These are phyloP conservation scores for Chaetomiaceae sp. DNA, from an alignment of 2,329 filamentous ascomycete species.

Conservation along the genomic window DNA sequence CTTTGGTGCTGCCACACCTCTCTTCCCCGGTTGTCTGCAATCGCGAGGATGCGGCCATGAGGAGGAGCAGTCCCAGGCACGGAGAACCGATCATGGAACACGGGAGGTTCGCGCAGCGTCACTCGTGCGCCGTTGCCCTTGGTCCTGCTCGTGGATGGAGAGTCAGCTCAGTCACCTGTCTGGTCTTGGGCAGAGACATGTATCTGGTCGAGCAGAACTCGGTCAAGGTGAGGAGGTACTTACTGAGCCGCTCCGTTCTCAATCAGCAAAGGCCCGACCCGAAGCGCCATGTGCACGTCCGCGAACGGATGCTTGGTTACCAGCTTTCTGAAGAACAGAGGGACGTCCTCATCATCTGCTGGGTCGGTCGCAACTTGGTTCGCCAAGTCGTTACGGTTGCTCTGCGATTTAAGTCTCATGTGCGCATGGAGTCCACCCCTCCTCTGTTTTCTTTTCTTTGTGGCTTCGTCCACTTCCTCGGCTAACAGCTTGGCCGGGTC, in stretches of 20 bases:
- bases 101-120: not conserved
- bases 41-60: not conserved
- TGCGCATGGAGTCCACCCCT: too few relatives aligned
- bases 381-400: not conserved
- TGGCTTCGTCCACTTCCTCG: too few relatives aligned
- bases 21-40: not conserved
- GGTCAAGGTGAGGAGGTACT: not conserved
- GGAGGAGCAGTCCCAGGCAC: not conserved
- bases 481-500: not conserved
- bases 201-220: not conserved
- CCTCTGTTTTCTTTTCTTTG: too few relatives aligned
- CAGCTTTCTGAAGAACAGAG: not conserved
- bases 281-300: conserved; percentile 3
- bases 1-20: not conserved
- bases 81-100: not conserved
- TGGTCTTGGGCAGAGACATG: not conserved
- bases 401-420: too few relatives aligned
- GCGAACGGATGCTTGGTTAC: not conserved
- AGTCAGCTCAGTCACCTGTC: not conserved
- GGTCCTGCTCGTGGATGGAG: not conserved
- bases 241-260: conserved; percentile 3
- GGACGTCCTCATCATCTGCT: not conserved
- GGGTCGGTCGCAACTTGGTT: too few relatives aligned
- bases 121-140: not conserved
- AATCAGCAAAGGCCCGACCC: conserved; percentile 2